phyloP scores from a whole-genome alignment of 805 yeast species.

The Zygosaccharomyces bailii region DNA sequence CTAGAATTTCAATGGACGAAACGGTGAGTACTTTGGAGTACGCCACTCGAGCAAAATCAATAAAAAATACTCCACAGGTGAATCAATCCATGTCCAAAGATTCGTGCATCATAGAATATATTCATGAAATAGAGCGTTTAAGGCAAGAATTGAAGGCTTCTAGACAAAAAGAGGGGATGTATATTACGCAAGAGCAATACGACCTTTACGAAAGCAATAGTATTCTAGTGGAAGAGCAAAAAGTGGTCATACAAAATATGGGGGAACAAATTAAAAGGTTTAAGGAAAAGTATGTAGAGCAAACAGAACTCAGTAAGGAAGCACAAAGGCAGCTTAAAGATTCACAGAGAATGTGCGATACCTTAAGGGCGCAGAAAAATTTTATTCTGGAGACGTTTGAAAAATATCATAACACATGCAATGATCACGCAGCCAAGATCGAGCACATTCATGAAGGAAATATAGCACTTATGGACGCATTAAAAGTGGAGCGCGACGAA shows the following conservation, averaged over 20 bases:
- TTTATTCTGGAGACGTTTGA: conserved; percentile 16
- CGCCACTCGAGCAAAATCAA: conserved; percentile 77
- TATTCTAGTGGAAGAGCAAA: conserved; percentile 49
- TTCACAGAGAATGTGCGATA: conserved; percentile 12
- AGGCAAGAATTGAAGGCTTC: conserved; percentile 61
- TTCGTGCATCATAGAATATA: conserved; percentile 49
- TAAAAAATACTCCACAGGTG: conserved; percentile 63
- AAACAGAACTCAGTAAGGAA: conserved; percentile 28
- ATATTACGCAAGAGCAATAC: conserved; percentile 47
- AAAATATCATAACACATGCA: conserved; percentile 20
- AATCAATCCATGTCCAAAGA: conserved; percentile 59
- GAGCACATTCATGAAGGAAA: conserved; percentile 18
- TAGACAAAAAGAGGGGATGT: conserved; percentile 63
- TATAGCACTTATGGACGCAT: conserved; percentile 11
- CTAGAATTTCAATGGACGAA: conserved; percentile 66
- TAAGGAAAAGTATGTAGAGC: conserved; percentile 41
- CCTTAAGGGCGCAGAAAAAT: conserved; percentile 12
- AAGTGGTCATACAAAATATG: conserved; percentile 44
- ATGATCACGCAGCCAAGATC: conserved; percentile 18
- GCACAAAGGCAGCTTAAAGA: conserved; percentile 22
- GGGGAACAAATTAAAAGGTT: conserved; percentile 45
- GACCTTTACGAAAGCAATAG: conserved; percentile 45
- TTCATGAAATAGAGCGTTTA: conserved; percentile 52
- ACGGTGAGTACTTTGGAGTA: conserved; percentile 78
- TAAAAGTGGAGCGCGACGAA: conserved; percentile 17